Percentiles rank a stretch among this genome's conserved stretches.
Conservation (phyloP, 768 basidiomycete species). For the Dioszegia crocea region DNA sequence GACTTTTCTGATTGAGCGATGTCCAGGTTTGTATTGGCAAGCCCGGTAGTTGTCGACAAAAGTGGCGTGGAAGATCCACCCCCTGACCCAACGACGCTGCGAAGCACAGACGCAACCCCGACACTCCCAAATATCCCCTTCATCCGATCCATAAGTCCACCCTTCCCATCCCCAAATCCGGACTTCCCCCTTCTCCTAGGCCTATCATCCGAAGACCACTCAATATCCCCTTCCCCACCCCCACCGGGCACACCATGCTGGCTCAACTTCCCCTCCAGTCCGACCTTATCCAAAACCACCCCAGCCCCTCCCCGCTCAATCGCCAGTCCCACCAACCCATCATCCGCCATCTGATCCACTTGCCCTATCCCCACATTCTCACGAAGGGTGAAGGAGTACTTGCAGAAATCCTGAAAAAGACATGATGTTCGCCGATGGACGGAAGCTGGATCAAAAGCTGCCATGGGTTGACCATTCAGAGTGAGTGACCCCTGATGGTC, state of each 20-base stretch:
- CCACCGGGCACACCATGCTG: conserved; percentile 35
- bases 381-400: conserved; percentile 68
- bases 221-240: neutral
- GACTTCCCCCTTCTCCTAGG: neutral
- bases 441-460: conserved; percentile 63
- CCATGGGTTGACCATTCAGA: conserved; percentile 68
- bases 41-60: no score
- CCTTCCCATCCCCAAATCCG: no score
- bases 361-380: conserved; percentile 84
- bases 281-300: conserved; percentile 62
- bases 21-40: no score
- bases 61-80: no score
- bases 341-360: conserved; percentile 61
- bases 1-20: neutral
- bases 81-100: no score
- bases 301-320: conserved; percentile 69
- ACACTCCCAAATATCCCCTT: no score
- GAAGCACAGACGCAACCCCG: no score
- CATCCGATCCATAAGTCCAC: no score
- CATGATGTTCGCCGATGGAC: conserved; percentile 72
- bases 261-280: conserved; percentile 69
- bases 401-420: conserved; percentile 81
- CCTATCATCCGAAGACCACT: neutral
- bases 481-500: conserved; percentile 61
- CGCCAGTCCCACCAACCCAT: conserved; percentile 61